Evolutionary conservation across 2,329 filamentous ascomycete genomes (phyloP).

Genomic region (Keithomyces neogunnii): DNA sequence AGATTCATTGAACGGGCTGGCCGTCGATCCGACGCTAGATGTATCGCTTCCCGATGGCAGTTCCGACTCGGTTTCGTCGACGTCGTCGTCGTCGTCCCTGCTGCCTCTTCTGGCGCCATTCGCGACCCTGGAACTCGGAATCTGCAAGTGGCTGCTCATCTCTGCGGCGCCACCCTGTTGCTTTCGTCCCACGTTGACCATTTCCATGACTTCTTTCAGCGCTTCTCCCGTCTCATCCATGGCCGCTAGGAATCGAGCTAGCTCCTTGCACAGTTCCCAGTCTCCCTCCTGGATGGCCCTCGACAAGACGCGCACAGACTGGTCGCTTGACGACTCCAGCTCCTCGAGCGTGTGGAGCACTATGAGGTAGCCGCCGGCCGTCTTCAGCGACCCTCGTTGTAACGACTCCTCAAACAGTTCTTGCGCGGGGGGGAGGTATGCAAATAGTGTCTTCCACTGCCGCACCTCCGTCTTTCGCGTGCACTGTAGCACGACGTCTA

Average conservation of each 20-base stretch:
- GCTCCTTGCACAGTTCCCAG: slow-evolving; percentile 92
- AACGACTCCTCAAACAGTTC: slow-evolving; percentile 91
- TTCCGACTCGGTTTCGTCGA: slow-evolving; percentile 24
- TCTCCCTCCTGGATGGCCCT: slow-evolving; percentile 77
- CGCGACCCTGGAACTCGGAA: slow-evolving; percentile 18
- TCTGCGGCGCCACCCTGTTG: slow-evolving; percentile 18
- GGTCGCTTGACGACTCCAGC: slow-evolving; percentile 59
- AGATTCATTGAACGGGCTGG: slow-evolving; percentile 15
- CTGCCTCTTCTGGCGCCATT: slow-evolving; percentile 23
- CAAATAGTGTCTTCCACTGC: slow-evolving; percentile 90
- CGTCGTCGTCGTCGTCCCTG: slow-evolving; percentile 23
- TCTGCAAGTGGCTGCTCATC: slow-evolving; percentile 21
- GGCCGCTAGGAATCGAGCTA: slow-evolving; percentile 89
- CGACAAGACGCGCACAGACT: slow-evolving; percentile 72
- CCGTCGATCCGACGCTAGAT: slow-evolving; percentile 27
- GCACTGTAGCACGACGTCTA: slow-evolving; percentile 94
- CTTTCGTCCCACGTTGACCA: slow-evolving; percentile 38
- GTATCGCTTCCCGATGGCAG: slow-evolving; percentile 27
- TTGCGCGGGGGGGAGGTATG: slow-evolving; percentile 80
- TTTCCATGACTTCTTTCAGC: slow-evolving; percentile 61
- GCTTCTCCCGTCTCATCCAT: slow-evolving; percentile 82
- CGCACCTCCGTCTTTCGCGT: slow-evolving; percentile 94
- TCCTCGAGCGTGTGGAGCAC: slow-evolving; percentile 80
- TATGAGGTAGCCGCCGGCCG: slow-evolving; percentile 91
- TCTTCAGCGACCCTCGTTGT: slow-evolving; percentile 78